Conservation (phyloP, 2,329 filamentous ascomycete genomes). For the Aspergillus aculeatinus region DNA sequence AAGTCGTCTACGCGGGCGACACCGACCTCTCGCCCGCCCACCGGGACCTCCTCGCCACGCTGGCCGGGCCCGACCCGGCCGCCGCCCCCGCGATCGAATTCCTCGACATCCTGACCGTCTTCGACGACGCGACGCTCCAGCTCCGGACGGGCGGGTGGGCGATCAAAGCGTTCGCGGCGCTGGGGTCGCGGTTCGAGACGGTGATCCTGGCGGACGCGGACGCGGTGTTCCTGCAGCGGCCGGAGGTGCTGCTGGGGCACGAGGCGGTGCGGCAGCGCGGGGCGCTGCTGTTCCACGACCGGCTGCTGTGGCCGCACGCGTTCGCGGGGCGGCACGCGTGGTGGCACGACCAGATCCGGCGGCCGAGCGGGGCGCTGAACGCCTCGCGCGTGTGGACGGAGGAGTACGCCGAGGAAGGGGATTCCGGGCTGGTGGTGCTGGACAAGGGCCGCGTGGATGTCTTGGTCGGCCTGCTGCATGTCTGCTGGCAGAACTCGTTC, state of each 20-base stretch:
- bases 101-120: slow-evolving; percentile 9
- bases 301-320: slow-evolving; percentile 1
- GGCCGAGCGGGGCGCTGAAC: background rate
- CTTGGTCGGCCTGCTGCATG: slow-evolving; percentile 1
- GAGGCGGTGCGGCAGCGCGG: slow-evolving; percentile 1
- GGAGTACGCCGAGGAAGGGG: slow-evolving; percentile 11
- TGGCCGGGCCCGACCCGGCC: background rate
- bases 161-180: slow-evolving; percentile 11
- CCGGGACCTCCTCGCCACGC: background rate
- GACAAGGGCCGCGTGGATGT: slow-evolving; percentile 7
- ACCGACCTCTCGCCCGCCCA: background rate
- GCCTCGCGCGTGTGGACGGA: slow-evolving; percentile 8
- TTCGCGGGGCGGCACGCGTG: slow-evolving; percentile 5
- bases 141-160: slow-evolving; percentile 9
- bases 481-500: slow-evolving; percentile 14
- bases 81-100: slow-evolving; percentile 6
- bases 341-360: slow-evolving; percentile 5
- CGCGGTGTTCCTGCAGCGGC: slow-evolving; percentile 9
- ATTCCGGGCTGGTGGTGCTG: slow-evolving; percentile 9
- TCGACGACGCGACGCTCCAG: slow-evolving; percentile 5
- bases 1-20: slow-evolving; percentile 11
- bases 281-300: slow-evolving; percentile 8
- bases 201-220: slow-evolving; percentile 10
- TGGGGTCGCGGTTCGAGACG: slow-evolving; percentile 7
- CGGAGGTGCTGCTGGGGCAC: slow-evolving; percentile 7